Percentiles rank a stretch among this genome's conserved stretches.
Evolutionary conservation across 495 filamentous ascomycete genomes (phyloP).

Genomic region (Penicillium simplicissimum): DNA sequence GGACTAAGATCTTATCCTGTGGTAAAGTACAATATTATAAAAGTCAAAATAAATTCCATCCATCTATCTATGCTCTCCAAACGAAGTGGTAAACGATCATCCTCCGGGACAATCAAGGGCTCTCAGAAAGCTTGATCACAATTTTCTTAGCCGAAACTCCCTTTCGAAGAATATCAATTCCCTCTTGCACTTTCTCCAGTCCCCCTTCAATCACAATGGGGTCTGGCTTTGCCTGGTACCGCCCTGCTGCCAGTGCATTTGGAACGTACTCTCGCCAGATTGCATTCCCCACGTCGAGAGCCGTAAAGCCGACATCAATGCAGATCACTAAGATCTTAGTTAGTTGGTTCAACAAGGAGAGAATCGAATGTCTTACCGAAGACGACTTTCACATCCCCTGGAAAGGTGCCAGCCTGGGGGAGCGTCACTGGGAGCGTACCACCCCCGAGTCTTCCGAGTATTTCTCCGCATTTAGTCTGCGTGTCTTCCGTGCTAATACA

Average conservation of each 20-base stretch:
- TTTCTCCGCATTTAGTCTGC: constrained; percentile 24
- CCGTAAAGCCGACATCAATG: constrained; percentile 4
- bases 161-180: constrained; percentile 36
- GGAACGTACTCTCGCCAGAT: constrained; percentile 39
- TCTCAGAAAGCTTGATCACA: not conserved
- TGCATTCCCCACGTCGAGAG: constrained; percentile 17
- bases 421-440: constrained; percentile 27
- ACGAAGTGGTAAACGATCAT: not conserved
- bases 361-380: constrained; percentile 11
- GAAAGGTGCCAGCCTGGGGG: constrained; percentile 1
- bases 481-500: constrained; percentile 20
- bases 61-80: not conserved
- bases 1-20: too few species aligned
- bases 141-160: constrained; percentile 42
- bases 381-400: constrained; percentile 14
- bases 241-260: constrained; percentile 30
- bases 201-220: constrained; percentile 40
- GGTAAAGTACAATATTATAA: too few species aligned
- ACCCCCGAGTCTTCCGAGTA: constrained; percentile 36
- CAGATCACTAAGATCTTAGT: constrained; percentile 8
- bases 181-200: constrained; percentile 44
- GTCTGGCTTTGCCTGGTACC: constrained; percentile 34
- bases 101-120: not conserved
- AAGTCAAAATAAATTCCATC: not conserved
- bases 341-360: not conserved